phyloP scores from a whole-genome alignment of 2,329 filamentous ascomycete genomes.

The Aspergillus fumigatus region DNA sequence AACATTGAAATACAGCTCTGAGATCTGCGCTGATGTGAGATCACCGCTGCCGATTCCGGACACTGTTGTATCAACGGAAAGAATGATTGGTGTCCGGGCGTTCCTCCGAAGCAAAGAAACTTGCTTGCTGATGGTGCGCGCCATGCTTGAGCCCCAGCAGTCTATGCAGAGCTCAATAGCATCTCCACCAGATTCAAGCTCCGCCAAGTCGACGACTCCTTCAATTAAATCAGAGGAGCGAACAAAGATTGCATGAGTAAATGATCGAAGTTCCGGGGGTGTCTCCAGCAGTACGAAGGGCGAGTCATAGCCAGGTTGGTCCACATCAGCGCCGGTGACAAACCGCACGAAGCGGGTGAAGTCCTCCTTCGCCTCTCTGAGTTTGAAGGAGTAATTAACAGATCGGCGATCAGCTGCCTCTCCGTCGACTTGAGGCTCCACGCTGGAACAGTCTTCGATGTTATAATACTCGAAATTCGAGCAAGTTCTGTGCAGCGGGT shows the following conservation, averaged over 20 bases:
- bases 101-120: conserved; percentile 56
- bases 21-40: conserved; percentile 4
- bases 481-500: conserved; percentile 44
- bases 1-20: conserved; percentile 30
- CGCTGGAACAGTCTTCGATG: conserved; percentile 40
- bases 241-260: conserved; percentile 40
- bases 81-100: conserved; percentile 54
- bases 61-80: conserved; percentile 46
- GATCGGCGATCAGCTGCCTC: conserved; percentile 42
- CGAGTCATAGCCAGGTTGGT: conserved; percentile 52
- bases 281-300: conserved; percentile 58
- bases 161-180: conserved; percentile 59
- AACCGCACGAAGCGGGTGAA: conserved; percentile 57
- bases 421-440: conserved; percentile 20
- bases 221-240: conserved; percentile 33
- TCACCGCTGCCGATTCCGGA: conserved; percentile 11
- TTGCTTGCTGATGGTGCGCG: conserved; percentile 50
- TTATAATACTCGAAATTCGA: conserved; percentile 48
- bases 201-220: conserved; percentile 41
- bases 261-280: conserved; percentile 53
- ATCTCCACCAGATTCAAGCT: conserved; percentile 56
- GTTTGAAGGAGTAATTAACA: conserved; percentile 45
- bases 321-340: conserved; percentile 51
- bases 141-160: conserved; percentile 49
- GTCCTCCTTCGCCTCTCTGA: conserved; percentile 54